Evolutionary conservation across 352 stramenopile species (phyloP), one percentile per base, ranked within the genome.

Genomic region (Globisporangium acanthophoron): DNA sequence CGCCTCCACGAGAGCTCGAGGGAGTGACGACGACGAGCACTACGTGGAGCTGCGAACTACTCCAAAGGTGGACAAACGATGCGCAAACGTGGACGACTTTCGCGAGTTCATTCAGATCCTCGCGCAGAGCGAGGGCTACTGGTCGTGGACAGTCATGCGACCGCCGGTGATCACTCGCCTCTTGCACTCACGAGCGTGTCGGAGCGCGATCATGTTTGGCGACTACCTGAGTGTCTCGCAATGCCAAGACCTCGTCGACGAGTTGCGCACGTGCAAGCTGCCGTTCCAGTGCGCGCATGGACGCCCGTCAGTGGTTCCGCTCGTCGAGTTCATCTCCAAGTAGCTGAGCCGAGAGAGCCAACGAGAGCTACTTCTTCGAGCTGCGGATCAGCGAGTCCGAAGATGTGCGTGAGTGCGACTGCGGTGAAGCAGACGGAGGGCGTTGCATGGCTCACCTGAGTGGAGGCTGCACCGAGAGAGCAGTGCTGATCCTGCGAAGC

Each of bases 131-230:
- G 54, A 49, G 13, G 44, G 64, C 21, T 67, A 53, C 27, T 70
- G 56, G 52, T 45, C 55, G 16, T 58, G 67, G 45, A 69, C 61
- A 0, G 40, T 55, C 1, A 73, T 88, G 64, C 72, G 80, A 3
- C 83, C 87, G 9, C 84, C 82, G 35, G 78, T 86, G 41, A 81
- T 97, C 46, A 95, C 84, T 13, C 77, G 84, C 27, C 71, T 96
- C 6, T 57, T 97, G 0, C 82, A 96, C 54, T 97, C 87, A 12
- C 74, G 91, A 44, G 91, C 89, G 11, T 97, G 91, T 44, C 78
- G 91, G 11, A 96, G 91, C 58, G 89, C 89, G 3, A 96, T 96
- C 47, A 97, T 97, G 91, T 97, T 97, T 78, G 91, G 91, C 16
- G 91, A 97, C 56, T 69, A 69, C 35, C 56, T 97, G 29, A 81